phyloP scores from a whole-genome alignment of 2,329 filamentous ascomycete species.

The Pseudocercospora fijiensis region DNA sequence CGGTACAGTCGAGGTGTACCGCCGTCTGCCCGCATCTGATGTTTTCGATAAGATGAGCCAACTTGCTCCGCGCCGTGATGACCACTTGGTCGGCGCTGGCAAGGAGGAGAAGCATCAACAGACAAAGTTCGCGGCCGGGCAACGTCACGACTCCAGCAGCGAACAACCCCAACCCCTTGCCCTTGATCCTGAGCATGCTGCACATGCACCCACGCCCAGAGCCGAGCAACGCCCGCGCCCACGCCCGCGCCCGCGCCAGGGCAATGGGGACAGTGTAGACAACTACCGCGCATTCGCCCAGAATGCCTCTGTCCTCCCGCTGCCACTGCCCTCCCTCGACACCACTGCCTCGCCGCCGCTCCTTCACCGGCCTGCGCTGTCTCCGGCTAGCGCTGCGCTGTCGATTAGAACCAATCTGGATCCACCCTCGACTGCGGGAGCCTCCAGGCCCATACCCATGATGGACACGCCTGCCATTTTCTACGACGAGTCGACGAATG shows the following conservation, averaged over 20 bases:
- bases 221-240: not conserved
- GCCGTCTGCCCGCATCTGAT: not conserved
- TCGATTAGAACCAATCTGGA: constrained; percentile 27
- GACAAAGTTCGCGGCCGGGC: not conserved
- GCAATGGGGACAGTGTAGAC: not conserved
- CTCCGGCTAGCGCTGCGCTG: constrained; percentile 25
- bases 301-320: not conserved
- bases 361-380: not conserved
- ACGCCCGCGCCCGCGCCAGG: not conserved
- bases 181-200: not conserved
- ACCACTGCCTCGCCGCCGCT: constrained; percentile 4
- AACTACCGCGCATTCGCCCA: constrained; percentile 6
- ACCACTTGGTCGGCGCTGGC: not conserved
- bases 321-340: constrained; percentile 1
- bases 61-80: not conserved
- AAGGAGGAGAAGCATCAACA: not conserved
- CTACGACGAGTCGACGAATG: constrained; percentile 13
- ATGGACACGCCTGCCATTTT: constrained; percentile 24
- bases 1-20: not conserved
- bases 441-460: constrained; percentile 10
- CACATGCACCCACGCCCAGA: not conserved
- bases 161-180: not conserved
- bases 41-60: constrained; percentile 1
- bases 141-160: not conserved
- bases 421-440: constrained; percentile 12